Evolutionary conservation across 352 stramenopile species (phyloP).

Genomic region (Vaucheria bursata): DNA sequence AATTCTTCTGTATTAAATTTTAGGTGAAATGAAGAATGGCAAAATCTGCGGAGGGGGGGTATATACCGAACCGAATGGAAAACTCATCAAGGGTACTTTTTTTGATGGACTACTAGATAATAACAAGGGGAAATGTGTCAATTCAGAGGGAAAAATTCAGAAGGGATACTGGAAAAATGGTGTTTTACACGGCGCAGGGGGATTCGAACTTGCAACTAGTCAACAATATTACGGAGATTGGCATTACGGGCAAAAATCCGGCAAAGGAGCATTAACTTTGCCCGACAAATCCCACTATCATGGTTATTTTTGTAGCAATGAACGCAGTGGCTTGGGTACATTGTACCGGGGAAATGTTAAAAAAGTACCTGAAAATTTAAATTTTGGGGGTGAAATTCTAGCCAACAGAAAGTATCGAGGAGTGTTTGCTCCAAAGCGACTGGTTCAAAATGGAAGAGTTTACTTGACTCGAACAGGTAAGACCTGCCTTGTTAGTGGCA

Average conservation of each 20-base stretch:
- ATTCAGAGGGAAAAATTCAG: constrained; percentile 16
- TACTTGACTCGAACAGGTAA: too few relatives aligned
- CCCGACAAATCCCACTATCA: not conserved
- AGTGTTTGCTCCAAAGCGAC: too few relatives aligned
- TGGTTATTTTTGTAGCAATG: constrained; percentile 28
- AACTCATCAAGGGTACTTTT: not conserved
- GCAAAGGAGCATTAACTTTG: constrained; percentile 12
- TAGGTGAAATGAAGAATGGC: too few relatives aligned
- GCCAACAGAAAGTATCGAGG: too few relatives aligned
- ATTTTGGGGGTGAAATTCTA: too few relatives aligned
- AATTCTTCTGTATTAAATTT: too few relatives aligned
- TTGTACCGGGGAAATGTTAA: constrained; percentile 27
- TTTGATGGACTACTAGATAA: not conserved
- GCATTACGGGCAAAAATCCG: constrained; percentile 10
- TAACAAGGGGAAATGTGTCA: not conserved
- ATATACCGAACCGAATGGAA: too few relatives aligned
- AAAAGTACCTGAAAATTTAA: constrained; percentile 36
- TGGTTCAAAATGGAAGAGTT: too few relatives aligned
- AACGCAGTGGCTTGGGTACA: constrained; percentile 11
- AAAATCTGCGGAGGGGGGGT: too few relatives aligned
- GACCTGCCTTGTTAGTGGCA: too few relatives aligned
- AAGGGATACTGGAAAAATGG: constrained; percentile 22
- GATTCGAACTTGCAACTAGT: constrained; percentile 3
- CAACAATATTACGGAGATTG: constrained; percentile 28
- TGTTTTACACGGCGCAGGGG: constrained; percentile 15